phyloP scores from a whole-genome alignment of 306 rosid species.

The Hylodesmum podocarpum region DNA sequence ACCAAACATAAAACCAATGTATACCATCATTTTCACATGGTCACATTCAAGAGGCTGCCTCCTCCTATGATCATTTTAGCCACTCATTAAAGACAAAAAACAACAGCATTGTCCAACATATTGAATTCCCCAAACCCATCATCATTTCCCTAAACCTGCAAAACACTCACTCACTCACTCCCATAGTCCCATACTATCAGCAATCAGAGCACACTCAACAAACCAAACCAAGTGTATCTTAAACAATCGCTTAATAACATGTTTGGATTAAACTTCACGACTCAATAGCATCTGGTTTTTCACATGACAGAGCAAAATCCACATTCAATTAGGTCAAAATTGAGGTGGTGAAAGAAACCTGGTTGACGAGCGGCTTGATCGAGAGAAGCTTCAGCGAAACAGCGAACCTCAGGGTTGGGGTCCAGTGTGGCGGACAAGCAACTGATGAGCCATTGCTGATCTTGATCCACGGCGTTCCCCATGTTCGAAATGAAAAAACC shows the following conservation, averaged over 20 bases:
- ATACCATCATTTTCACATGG: neutral
- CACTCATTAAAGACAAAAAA: neutral
- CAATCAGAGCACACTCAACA: neutral
- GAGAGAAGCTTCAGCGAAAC: conserved; percentile 87
- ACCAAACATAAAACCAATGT: too few relatives aligned
- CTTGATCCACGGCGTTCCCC: conserved; percentile 71
- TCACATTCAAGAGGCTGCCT: neutral
- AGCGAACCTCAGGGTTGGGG: conserved; percentile 84
- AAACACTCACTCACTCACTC: neutral
- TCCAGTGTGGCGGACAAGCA: conserved; percentile 93
- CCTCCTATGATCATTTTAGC: neutral
- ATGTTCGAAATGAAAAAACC: conserved; percentile 36
- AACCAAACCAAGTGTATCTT: neutral
- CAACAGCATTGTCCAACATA: neutral
- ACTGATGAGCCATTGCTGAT: conserved; percentile 90
- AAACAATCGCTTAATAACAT: neutral
- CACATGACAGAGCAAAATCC: neutral
- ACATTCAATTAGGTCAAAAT: neutral
- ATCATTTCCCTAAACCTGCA: neutral
- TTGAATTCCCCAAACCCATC: conserved; percentile 7
- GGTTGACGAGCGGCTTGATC: conserved; percentile 88
- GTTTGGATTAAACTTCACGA: too few relatives aligned
- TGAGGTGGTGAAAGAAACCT: conserved; percentile 47
- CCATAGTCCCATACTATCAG: conserved; percentile 10
- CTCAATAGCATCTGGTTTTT: too few relatives aligned